phyloP scores from a whole-genome alignment of 176 grass and related monocot genomes.

The Carex pumila region DNA sequence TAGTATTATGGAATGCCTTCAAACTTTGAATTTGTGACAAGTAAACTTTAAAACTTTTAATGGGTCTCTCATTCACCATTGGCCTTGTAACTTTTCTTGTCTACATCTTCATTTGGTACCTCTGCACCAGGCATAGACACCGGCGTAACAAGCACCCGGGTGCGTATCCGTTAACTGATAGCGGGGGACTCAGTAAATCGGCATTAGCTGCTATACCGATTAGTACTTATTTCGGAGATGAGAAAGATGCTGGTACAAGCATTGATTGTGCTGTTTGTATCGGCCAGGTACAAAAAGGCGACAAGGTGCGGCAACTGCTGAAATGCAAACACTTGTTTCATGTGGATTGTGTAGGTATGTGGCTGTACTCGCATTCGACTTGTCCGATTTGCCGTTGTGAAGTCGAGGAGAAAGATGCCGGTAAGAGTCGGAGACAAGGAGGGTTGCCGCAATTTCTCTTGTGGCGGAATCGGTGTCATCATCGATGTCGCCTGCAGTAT shows the following conservation, averaged over 20 bases:
- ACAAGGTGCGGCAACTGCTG: slow-evolving; percentile 6
- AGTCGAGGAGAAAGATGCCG: background rate
- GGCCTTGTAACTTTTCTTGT: slow-evolving; percentile 53
- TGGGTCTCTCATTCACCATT: slow-evolving; percentile 64
- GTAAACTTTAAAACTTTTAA: background rate
- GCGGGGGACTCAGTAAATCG: background rate
- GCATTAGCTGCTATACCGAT: slow-evolving; percentile 7
- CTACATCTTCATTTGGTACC: slow-evolving; percentile 52
- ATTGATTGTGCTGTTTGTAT: background rate
- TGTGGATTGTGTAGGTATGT: slow-evolving; percentile 24
- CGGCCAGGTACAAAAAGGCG: background rate
- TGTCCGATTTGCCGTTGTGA: slow-evolving; percentile 23
- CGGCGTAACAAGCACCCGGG: background rate
- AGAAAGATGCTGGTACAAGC: background rate
- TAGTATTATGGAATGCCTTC: no score
- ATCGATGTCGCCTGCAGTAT: background rate
- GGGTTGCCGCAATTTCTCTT: background rate
- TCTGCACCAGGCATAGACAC: slow-evolving; percentile 19
- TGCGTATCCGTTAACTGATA: background rate
- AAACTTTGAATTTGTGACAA: no score
- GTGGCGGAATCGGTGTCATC: background rate
- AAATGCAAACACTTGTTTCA: slow-evolving; percentile 27
- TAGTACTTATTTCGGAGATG: background rate
- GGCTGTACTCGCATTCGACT: slow-evolving; percentile 25
- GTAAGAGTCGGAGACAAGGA: slow-evolving; percentile 5